Conservation (phyloP, 495 filamentous ascomycete genomes). For the Letharia lupina region DNA sequence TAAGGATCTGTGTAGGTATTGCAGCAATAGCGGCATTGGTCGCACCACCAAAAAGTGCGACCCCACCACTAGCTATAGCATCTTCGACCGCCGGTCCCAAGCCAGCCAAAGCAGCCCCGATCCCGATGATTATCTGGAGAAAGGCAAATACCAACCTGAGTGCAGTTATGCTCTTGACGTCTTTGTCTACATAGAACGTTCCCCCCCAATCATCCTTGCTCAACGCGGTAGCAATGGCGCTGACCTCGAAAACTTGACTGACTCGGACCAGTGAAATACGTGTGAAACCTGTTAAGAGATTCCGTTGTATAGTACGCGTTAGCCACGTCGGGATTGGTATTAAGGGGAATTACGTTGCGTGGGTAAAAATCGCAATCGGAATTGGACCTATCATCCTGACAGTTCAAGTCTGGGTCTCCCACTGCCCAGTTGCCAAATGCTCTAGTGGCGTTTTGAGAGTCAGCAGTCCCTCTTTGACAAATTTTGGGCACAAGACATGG, state of each 20-base stretch:
- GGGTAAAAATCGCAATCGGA: slow-evolving; percentile 26
- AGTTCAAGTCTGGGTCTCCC: slow-evolving; percentile 28
- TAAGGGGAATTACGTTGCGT: slow-evolving; percentile 25
- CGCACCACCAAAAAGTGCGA: slow-evolving; percentile 12
- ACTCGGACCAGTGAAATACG: slow-evolving; percentile 25
- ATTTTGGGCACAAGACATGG: neutral
- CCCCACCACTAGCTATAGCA: slow-evolving; percentile 4
- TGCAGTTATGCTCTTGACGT: slow-evolving; percentile 21
- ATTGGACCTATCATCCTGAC: slow-evolving; percentile 25
- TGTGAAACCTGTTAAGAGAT: slow-evolving; percentile 23
- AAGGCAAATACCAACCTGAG: slow-evolving; percentile 22
- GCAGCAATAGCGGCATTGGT: neutral
- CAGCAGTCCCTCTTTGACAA: neutral
- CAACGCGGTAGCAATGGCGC: slow-evolving; percentile 27
- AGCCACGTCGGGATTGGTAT: slow-evolving; percentile 21
- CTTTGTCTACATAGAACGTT: slow-evolving; percentile 28
- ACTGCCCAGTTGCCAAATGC: slow-evolving; percentile 28
- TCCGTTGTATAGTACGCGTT: slow-evolving; percentile 28
- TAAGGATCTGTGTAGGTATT: neutral
- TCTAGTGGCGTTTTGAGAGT: slow-evolving; percentile 1
- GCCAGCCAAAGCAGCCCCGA: slow-evolving; percentile 25
- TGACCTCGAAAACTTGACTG: slow-evolving; percentile 25
- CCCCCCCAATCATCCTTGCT: slow-evolving; percentile 26
- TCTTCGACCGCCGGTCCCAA: slow-evolving; percentile 14
- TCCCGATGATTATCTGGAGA: slow-evolving; percentile 22